Evolutionary conservation across 306 rosid genomes (phyloP).

Genomic region (Cucumis melo): DNA sequence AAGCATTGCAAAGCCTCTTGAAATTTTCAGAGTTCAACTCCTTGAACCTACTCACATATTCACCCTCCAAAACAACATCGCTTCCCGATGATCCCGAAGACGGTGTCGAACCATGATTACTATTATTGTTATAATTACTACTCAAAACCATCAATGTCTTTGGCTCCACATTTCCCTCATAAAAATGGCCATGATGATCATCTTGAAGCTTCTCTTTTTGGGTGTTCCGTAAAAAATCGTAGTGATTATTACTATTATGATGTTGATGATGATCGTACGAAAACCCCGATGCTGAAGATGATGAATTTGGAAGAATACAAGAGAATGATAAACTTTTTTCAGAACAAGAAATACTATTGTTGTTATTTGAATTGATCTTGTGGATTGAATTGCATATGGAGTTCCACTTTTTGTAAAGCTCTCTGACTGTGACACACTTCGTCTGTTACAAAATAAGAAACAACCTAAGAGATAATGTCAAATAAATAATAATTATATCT

Average conservation of each 20-base stretch:
- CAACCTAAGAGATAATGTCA: slow-evolving; percentile 7
- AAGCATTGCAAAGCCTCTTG: slow-evolving; percentile 46
- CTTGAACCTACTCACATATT: slow-evolving; percentile 40
- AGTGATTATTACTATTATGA: not conserved
- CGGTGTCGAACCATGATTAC: slow-evolving; percentile 39
- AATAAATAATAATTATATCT: not conserved
- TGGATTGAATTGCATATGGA: slow-evolving; percentile 48
- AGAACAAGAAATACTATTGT: slow-evolving; percentile 6
- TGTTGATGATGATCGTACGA: slow-evolving; percentile 51
- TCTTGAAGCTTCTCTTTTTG: not conserved
- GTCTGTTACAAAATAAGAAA: slow-evolving; percentile 24
- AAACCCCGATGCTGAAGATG: slow-evolving; percentile 58
- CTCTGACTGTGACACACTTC: slow-evolving; percentile 41
- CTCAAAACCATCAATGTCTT: slow-evolving; percentile 24
- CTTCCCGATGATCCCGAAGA: slow-evolving; percentile 46
- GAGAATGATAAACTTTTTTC: slow-evolving; percentile 43
- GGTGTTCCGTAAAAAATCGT: not conserved
- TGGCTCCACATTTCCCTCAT: slow-evolving; percentile 24
- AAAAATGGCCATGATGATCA: slow-evolving; percentile 7
- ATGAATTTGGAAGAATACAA: slow-evolving; percentile 43
- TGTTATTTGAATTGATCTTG: slow-evolving; percentile 26
- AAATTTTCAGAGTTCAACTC: slow-evolving; percentile 52
- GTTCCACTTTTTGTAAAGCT: slow-evolving; percentile 71
- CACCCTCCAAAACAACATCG: slow-evolving; percentile 49
- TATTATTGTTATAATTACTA: slow-evolving; percentile 2